A percentile compares a stretch with the other conserved stretches of the same genome.
Conservation (phyloP, 129 eudicot species). For the Solidago caesia region DNA sequence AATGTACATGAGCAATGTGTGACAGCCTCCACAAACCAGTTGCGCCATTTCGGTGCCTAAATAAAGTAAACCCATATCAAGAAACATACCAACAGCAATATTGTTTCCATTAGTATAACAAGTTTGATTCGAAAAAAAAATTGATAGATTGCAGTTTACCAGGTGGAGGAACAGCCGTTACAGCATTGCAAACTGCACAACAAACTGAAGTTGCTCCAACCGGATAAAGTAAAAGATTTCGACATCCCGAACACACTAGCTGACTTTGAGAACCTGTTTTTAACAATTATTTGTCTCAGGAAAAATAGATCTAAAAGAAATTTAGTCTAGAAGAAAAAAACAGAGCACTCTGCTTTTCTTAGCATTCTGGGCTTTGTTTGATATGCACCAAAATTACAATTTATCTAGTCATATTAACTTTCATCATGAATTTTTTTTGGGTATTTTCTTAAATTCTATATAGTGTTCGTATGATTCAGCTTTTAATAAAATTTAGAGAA, state of each 20-base stretch:
- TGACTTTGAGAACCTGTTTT: conserved; percentile 68
- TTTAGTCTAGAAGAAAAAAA: not conserved
- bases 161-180: conserved; percentile 79
- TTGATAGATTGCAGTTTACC: conserved; percentile 38
- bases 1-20: conserved; percentile 74
- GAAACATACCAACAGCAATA: not conserved
- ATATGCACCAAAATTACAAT: conserved; percentile 6
- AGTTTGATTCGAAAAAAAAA: not conserved
- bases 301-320: conserved; percentile 7
- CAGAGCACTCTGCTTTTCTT: conserved; percentile 23
- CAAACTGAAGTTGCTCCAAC: conserved; percentile 77
- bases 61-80: not conserved
- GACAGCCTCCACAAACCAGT: conserved; percentile 81
- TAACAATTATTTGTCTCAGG: not conserved
- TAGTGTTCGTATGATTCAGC: conserved; percentile 17
- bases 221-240: conserved; percentile 67
- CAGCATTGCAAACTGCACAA: conserved; percentile 83
- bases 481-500: not conserved
- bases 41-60: conserved; percentile 89
- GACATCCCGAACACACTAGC: conserved; percentile 73
- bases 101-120: not conserved
- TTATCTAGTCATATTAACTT: not conserved
- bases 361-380: conserved; percentile 13
- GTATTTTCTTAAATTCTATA: not conserved
- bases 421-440: conserved; percentile 3